Percentiles rank a stretch among this genome's conserved stretches.
Evolutionary conservation across 805 yeast species (phyloP).

Genomic region (Yarrowia osloensis): DNA sequence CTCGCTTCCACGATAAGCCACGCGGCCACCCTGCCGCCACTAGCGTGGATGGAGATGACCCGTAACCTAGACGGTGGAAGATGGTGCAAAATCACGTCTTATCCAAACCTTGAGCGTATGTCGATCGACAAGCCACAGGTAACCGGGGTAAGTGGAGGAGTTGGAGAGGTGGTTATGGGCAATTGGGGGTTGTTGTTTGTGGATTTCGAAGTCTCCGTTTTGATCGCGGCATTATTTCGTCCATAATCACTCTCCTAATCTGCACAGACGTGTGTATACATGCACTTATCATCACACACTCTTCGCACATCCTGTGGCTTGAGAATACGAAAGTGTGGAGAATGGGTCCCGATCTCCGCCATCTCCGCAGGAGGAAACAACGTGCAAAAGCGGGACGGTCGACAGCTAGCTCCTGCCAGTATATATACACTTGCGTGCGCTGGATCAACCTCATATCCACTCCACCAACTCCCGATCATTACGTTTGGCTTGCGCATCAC

Average conservation of each 20-base stretch:
- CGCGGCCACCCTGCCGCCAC: neutral
- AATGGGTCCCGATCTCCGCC: conserved; percentile 8
- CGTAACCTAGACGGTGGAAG: neutral
- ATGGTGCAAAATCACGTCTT: conserved; percentile 26
- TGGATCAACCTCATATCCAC: neutral
- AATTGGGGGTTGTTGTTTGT: neutral
- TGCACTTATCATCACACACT: conserved; percentile 11
- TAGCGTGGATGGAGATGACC: conserved; percentile 6
- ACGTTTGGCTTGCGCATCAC: conserved; percentile 8
- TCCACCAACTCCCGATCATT: neutral
- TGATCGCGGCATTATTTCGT: too few species aligned
- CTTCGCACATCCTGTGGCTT: conserved; percentile 15
- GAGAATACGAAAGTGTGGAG: conserved; percentile 22
- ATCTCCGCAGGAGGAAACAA: neutral
- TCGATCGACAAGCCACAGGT: conserved; percentile 11
- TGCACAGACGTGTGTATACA: neutral
- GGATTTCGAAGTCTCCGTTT: too few species aligned
- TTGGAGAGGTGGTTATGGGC: neutral
- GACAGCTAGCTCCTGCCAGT: neutral
- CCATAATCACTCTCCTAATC: neutral
- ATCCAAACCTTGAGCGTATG: conserved; percentile 14
- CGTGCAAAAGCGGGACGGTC: too few species aligned
- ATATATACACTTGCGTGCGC: neutral
- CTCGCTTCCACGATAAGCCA: conserved; percentile 9
- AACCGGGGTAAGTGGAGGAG: neutral